Evolutionary conservation across 345 rosid genomes (phyloP), one percentile per base, ranked within the genome.

Genomic region (Passiflora organensis): DNA sequence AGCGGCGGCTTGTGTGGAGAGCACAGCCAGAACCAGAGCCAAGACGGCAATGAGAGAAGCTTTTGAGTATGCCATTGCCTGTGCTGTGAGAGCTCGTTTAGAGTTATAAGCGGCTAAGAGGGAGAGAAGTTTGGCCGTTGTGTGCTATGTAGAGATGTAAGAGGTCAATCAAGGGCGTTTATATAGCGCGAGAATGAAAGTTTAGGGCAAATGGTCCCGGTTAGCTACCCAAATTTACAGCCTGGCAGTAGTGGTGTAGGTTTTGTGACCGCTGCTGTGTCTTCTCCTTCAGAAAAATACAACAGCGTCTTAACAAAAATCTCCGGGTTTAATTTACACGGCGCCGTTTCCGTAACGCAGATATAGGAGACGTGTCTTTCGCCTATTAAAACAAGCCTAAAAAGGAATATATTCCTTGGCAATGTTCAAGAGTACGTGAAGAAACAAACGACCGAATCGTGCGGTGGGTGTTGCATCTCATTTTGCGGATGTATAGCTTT

Each of bases 51-150:
- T 6, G 38, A 80, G 24, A n/a, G 74, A 52, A 28, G 68, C 53
- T 47, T 74, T 81, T 0, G 69, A 49, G 59, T 62, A 16, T 17
- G 81, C 80, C 88, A 86, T 86, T n/a, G n/a, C n/a, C n/a, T n/a
- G n/a, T 9, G 18, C 0, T 5, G 2, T 13, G n/a, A 10, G 43
- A 39, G 43, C 5, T 10, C 2, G n/a, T 11, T 13, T n/a, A n/a
- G n/a, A n/a, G n/a, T n/a, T n/a, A n/a, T n/a, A n/a, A n/a, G n/a
- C n/a, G 8, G 17, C 18, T 10, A 10, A 21, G 18, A 2, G 9
- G 1, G 15, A 21, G 16, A 32, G 47, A 22, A 0, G 0, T 15
- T 16, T n/a, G n/a, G n/a, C n/a, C n/a, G n/a, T 15, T 15, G 47
- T 6, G 18, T 0, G 1, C 19, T 11, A 23, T 45, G 22, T 6